Evolutionary conservation across 441 rosid species (phyloP), one percentile per base, ranked within the genome.

Genomic region (Cnidoscolus chayamansa): DNA sequence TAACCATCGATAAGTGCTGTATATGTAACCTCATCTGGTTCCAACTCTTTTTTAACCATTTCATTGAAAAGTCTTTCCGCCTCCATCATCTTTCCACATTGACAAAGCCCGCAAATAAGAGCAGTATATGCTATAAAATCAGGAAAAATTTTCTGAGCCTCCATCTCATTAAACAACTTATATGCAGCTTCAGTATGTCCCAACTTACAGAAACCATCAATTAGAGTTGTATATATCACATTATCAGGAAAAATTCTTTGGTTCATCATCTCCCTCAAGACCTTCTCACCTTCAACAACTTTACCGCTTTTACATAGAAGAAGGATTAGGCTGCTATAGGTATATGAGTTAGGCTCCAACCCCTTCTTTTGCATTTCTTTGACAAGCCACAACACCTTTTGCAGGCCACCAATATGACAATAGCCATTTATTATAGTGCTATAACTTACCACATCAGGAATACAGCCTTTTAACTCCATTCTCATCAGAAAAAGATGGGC

Each of bases 1-100:
- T 84, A 89, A 67, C 98, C 97, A 88, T 90, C 90, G 62, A 93
- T 86, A 70, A 94, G 88, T 78, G 88, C 80, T 8, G 96, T 89
- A 77, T 82, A 94, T 7, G 91, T 81, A 85, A 94, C 61, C 81
- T 80, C 89, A 81, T 94, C 97, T 1, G 96, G 93, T 73, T 84
- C 76, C 71, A 88, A 72, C 47, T 90, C 91, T 78, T 79, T 74
- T 2, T 73, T 68, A 74, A 77, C 76, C 93, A 94, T 88, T 76
- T 90, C 90, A 71, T 50, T 72, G 66, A 90, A 91, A 15, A 90
- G 77, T 68, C 78, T 85, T 66, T 83, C 78, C 47, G 96, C 96
- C 72, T 94, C 96, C 64, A 65, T 66, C 80, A 91, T 71, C 69
- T 90, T 89, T 37, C 90, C 87, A 53, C 49, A 78, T 75, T 55